Evolutionary conservation across 345 rosid genomes (phyloP).

Genomic region (Xanthoceras sorbifolium): DNA sequence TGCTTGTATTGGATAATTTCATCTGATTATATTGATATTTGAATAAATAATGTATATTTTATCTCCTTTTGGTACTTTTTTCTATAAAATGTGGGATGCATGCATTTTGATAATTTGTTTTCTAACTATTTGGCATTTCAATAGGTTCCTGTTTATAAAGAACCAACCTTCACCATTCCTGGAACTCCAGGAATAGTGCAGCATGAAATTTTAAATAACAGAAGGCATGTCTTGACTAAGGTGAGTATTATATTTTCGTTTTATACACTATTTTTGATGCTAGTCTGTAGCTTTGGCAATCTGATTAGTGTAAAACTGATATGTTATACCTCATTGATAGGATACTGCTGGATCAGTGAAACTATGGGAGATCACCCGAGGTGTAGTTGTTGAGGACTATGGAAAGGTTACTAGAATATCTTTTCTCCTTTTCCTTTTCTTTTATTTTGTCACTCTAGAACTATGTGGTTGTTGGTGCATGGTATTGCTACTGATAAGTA

Average conservation of each 20-base stretch:
- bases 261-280: slow-evolving; percentile 18
- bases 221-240: slow-evolving; percentile 98
- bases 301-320: slow-evolving; percentile 24
- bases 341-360: slow-evolving; percentile 91
- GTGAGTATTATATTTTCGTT: slow-evolving; percentile 35
- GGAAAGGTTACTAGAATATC: slow-evolving; percentile 60
- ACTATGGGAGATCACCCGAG: slow-evolving; percentile 95
- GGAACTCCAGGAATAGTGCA: slow-evolving; percentile 93
- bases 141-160: slow-evolving; percentile 84
- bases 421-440: not conserved
- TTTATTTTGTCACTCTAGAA: not conserved
- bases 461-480: not conserved
- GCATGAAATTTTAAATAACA: slow-evolving; percentile 92
- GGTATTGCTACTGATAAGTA: slow-evolving; percentile 3
- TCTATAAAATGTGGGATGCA: not conserved
- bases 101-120: not conserved
- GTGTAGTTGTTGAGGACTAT: slow-evolving; percentile 82
- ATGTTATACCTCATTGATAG: slow-evolving; percentile 41
- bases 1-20: not conserved
- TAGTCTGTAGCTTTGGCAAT: slow-evolving; percentile 6
- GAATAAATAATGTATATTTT: not conserved
- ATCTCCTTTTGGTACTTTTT: not conserved
- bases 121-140: slow-evolving; percentile 21
- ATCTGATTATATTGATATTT: not conserved
- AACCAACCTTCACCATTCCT: slow-evolving; percentile 67